These are phyloP conservation scores for Apiotrichum gracile DNA, from an alignment of 1,284 basidiomycete genomes.

Conservation along the genomic window DNA sequence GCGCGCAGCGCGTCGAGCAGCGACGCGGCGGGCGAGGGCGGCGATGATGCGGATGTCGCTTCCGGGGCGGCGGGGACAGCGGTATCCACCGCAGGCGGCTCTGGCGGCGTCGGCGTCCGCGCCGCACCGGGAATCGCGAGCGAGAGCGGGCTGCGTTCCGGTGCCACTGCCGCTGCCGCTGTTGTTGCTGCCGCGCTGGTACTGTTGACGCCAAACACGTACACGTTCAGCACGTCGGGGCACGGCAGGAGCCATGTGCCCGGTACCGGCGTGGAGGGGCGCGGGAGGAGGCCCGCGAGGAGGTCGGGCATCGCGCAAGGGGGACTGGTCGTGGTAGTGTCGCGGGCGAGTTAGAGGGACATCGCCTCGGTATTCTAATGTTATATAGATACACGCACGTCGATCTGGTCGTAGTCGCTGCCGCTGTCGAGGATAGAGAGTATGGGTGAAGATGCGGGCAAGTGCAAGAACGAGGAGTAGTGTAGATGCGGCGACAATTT, in stretches of 20 bases:
- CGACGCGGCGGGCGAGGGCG: not conserved
- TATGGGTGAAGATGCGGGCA: too few relatives aligned
- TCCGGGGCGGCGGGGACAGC: not conserved
- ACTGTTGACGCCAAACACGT: conserved; percentile 6
- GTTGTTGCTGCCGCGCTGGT: not conserved
- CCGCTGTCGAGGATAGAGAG: too few relatives aligned
- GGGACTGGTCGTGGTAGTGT: too few relatives aligned
- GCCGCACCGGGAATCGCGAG: not conserved
- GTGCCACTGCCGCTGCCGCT: not conserved
- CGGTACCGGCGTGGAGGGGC: conserved; percentile 19
- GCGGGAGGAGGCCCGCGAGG: conserved; percentile 13
- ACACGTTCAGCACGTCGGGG: conserved; percentile 19
- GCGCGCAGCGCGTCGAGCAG: conserved; percentile 7
- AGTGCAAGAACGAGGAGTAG: too few relatives aligned
- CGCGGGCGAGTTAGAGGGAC: not conserved
- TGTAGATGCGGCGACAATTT: too few relatives aligned
- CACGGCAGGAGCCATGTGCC: conserved; percentile 28
- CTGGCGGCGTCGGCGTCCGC: not conserved
- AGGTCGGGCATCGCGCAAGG: conserved; percentile 10
- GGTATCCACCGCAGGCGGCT: too few relatives aligned
- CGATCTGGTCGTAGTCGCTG: too few relatives aligned
- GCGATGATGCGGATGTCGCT: not conserved
- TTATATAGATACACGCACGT: too few relatives aligned
- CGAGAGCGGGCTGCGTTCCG: not conserved
- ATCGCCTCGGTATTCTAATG: not conserved